Base-by-base conservation (phyloP, 805 yeast species). In the Nakazawaea laoshanensis region DNA sequence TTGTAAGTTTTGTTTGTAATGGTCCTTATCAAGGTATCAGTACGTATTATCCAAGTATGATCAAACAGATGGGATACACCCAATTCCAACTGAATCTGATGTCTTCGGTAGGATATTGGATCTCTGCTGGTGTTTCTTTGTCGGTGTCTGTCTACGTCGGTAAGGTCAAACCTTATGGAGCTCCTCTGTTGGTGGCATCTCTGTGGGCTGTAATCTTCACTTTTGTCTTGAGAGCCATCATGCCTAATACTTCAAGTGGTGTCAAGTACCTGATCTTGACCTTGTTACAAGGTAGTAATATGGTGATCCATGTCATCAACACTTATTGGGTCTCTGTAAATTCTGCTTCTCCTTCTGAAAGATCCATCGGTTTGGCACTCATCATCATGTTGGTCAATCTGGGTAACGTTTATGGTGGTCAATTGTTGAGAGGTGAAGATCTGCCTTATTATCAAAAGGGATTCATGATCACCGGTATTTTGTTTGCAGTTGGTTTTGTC, bases 381-480 rank as follows among this genome's bases (percentile, higher is more conserved):
- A 19, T 31, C 12, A 37, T 42, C 14, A 42, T 40, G 45, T 31
- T 35, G 19, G 44, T 43, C 1, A 40, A 43, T 19, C 31, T 41
- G 29, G 47, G 39, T 6, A 43, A 43, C 19, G 35, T 43, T 14
- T 35, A 35, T 23, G 47, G 41, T 17, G 39, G 42, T 10, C 45
- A 43, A 18, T 32, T 42, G 13, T 31, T 42, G 24, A 30, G 46
- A 27, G 29, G 33, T n/a, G 36, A 33, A 18, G 47, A 43, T 36
- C 32, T 29, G 15, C 46, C 46, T 9, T 18, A 28, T 12, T 43
- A 43, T 27, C 37, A 24, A 12, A 30, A 30, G 15, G 47, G 36
- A 13, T 37, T 42, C 18, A 13, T 38, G 22, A 39, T 38, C 9
- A 16, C 39, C 5, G 30, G 36, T 24, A 13, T 42, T 5, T 10